Evolutionary conservation across 2,329 filamentous ascomycete genomes (phyloP).

Genomic region (Rhytidhysteron rufulum): DNA sequence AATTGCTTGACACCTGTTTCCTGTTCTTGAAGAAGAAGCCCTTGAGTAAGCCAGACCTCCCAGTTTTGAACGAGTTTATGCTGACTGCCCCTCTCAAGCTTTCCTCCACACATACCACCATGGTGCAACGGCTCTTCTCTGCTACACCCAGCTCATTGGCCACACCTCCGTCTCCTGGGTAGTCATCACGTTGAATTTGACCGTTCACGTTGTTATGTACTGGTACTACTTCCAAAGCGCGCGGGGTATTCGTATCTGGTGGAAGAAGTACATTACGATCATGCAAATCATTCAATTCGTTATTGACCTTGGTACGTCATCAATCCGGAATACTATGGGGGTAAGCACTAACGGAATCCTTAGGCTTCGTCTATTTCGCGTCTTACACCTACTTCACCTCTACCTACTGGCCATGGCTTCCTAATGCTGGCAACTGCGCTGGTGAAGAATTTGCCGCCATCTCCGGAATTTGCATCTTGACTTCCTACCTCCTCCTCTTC

Average conservation of each 20-base stretch:
- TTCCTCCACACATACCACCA: conserved; percentile 99
- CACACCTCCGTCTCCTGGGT: conserved; percentile 94
- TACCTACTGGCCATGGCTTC: conserved; percentile 81
- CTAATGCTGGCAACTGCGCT: conserved; percentile 80
- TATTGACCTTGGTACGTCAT: conserved; percentile 79
- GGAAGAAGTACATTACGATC: conserved; percentile 99
- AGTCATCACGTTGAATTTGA: conserved; percentile 85
- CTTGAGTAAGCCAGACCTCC: conserved; percentile 57
- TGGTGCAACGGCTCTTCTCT: conserved; percentile 91
- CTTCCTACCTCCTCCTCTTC: conserved; percentile 95
- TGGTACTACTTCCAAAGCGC: conserved; percentile 99
- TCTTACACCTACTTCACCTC: conserved; percentile 98
- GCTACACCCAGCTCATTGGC: conserved; percentile 95
- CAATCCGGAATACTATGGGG: too few relatives aligned
- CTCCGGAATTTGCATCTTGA: conserved; percentile 85
- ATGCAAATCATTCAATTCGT: conserved; percentile 97
- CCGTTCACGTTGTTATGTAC: conserved; percentile 98
- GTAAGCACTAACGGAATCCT: conserved; percentile 17
- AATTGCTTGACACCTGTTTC: conserved; percentile 93
- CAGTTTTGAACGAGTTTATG: conserved; percentile 4
- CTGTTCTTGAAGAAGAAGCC: conserved; percentile 99
- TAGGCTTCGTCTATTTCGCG: conserved; percentile 96
- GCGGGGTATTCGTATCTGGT: conserved; percentile 93
- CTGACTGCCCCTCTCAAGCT: conserved; percentile 48
- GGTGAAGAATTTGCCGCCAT: conserved; percentile 97